Evolutionary conservation across 345 rosid genomes (phyloP).

Genomic region (Hibiscus tridactylites): DNA sequence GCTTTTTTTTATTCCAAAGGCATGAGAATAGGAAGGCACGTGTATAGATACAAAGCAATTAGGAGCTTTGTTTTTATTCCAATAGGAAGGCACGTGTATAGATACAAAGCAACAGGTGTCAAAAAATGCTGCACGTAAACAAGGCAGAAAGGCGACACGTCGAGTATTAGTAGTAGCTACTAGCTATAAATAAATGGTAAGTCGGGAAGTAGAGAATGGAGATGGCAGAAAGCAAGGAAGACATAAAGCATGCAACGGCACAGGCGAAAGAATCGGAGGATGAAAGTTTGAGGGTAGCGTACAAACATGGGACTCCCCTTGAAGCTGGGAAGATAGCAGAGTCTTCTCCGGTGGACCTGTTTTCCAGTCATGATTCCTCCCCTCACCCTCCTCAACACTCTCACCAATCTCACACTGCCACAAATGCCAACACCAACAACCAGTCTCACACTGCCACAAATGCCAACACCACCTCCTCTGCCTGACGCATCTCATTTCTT

Average conservation of each 20-base stretch:
- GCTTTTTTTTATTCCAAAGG: too few relatives aligned
- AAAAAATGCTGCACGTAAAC: neutral
- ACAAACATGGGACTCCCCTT: slow-evolving; percentile 38
- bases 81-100: neutral
- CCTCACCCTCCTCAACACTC: neutral
- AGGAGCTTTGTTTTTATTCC: too few relatives aligned
- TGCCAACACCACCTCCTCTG: neutral
- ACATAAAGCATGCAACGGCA: slow-evolving; percentile 29
- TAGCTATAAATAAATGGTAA: neutral
- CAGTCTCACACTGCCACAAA: too few relatives aligned
- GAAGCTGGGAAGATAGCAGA: slow-evolving; percentile 39
- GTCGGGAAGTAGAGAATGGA: neutral
- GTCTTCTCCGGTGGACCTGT: slow-evolving; percentile 31
- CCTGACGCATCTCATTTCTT: neutral
- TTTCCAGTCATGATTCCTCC: slow-evolving; percentile 6
- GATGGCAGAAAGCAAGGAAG: slow-evolving; percentile 35
- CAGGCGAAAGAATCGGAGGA: slow-evolving; percentile 38
- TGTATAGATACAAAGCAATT: too few relatives aligned
- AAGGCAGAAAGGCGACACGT: neutral
- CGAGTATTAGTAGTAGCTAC: neutral
- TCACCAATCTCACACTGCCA: too few relatives aligned
- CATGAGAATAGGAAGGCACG: too few relatives aligned
- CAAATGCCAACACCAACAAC: too few relatives aligned
- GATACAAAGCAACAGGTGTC: neutral
- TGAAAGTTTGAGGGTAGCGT: slow-evolving; percentile 23